Evolutionary conservation across 2,329 filamentous ascomycete species (phyloP).

Genomic region (Xylariaceae sp.): DNA sequence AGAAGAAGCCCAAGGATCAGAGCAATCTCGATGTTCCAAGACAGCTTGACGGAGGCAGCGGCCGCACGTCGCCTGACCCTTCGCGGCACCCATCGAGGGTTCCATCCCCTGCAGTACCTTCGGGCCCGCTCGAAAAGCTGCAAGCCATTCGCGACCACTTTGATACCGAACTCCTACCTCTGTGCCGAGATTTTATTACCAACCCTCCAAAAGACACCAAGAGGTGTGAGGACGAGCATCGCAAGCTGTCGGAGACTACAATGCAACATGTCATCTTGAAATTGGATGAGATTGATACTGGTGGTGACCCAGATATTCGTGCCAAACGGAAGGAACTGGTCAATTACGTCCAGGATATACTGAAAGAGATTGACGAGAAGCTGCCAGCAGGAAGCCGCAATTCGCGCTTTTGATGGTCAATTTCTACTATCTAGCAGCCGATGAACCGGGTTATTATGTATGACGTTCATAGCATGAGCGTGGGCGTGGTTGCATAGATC

Average conservation of each 20-base stretch:
- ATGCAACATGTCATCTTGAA: slow-evolving; percentile 74
- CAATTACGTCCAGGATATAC: slow-evolving; percentile 62
- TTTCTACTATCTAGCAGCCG: background rate
- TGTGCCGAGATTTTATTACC: slow-evolving; percentile 57
- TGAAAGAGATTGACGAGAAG: slow-evolving; percentile 59
- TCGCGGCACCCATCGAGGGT: slow-evolving; percentile 36
- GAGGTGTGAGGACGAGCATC: slow-evolving; percentile 70
- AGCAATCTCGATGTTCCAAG: slow-evolving; percentile 35
- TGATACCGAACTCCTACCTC: slow-evolving; percentile 57
- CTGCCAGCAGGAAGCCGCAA: slow-evolving; percentile 15
- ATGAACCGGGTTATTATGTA: background rate
- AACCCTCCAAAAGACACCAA: slow-evolving; percentile 61
- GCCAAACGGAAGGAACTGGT: slow-evolving; percentile 67
- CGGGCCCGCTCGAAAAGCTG: slow-evolving; percentile 56
- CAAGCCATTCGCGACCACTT: slow-evolving; percentile 64
- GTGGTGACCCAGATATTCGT: slow-evolving; percentile 62
- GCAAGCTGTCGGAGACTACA: slow-evolving; percentile 69
- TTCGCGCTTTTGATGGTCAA: slow-evolving; percentile 9
- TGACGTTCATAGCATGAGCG: background rate
- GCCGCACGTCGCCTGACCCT: slow-evolving; percentile 26
- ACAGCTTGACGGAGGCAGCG: slow-evolving; percentile 29
- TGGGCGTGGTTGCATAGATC: slow-evolving; percentile 2
- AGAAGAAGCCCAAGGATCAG: slow-evolving; percentile 34
- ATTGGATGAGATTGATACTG: slow-evolving; percentile 70
- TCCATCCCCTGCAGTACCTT: slow-evolving; percentile 31